Evolutionary conservation across 495 filamentous ascomycete species (phyloP).

Genomic region (Penicillium coprophilum): DNA sequence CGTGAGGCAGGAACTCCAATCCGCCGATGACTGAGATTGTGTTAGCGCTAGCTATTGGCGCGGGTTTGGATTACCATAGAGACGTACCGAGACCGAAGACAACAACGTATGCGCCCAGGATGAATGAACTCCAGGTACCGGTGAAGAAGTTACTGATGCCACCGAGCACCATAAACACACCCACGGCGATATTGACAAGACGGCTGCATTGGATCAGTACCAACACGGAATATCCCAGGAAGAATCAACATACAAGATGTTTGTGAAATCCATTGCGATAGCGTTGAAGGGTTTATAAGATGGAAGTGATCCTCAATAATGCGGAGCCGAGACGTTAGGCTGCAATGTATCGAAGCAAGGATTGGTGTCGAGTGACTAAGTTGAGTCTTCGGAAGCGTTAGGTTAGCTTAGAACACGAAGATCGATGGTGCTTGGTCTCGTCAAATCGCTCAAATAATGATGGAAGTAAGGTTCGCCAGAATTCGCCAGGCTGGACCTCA

Average conservation of each 20-base stretch:
- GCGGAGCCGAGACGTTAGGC: conserved; percentile 14
- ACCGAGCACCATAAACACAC: conserved; percentile 83
- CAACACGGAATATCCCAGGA: not conserved
- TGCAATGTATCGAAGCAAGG: not conserved
- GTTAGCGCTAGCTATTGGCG: conserved; percentile 8
- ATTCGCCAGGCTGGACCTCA: not conserved
- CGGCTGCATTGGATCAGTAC: conserved; percentile 56
- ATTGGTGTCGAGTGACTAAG: not conserved
- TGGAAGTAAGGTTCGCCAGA: not conserved
- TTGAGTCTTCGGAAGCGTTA: not conserved
- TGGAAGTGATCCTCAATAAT: conserved; percentile 14
- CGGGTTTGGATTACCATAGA: not conserved
- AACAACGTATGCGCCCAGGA: conserved; percentile 82
- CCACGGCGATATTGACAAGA: conserved; percentile 88
- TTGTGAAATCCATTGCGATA: conserved; percentile 54
- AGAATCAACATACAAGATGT: conserved; percentile 54
- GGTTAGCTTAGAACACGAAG: conserved; percentile 4
- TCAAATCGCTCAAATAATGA: conserved; percentile 1
- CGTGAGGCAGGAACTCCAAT: conserved; percentile 77
- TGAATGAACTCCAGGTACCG: conserved; percentile 48
- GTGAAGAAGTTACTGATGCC: conserved; percentile 84
- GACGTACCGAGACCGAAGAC: conserved; percentile 82
- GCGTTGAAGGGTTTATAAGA: not conserved
- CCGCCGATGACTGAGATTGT: conserved; percentile 40
- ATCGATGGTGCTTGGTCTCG: not conserved